Percentiles rank a stretch among this genome's conserved stretches.
Conservation (phyloP, 345 rosid genomes). For the Dovyalis caffra region DNA sequence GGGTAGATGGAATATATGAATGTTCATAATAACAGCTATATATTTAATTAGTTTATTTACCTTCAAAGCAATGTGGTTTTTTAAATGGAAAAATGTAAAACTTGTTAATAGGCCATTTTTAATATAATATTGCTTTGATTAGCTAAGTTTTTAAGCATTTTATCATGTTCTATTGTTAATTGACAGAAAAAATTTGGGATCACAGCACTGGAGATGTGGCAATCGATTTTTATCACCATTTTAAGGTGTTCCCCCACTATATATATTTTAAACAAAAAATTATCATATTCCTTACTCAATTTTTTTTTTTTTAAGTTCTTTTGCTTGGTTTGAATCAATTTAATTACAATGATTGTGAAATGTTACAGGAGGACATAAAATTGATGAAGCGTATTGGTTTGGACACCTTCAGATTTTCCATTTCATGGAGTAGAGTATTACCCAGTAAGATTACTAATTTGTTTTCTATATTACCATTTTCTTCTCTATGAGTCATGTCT, state of each 20-base stretch:
- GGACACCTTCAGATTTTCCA: constrained; percentile 24
- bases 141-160: neutral
- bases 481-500: too few species aligned
- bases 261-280: neutral
- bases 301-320: too few species aligned
- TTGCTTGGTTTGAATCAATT: too few species aligned
- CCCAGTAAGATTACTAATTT: neutral
- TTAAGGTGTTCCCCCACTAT: constrained; percentile 2
- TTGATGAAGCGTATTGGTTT: constrained; percentile 21
- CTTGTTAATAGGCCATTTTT: neutral
- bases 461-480: neutral
- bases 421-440: constrained; percentile 22
- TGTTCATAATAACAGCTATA: too few species aligned
- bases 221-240: constrained; percentile 21
- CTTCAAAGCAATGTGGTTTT: too few species aligned
- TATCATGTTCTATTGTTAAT: neutral
- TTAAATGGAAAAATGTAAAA: too few species aligned
- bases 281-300: neutral
- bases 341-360: too few species aligned
- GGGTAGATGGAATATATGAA: too few species aligned
- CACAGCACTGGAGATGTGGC: constrained; percentile 20
- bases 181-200: constrained; percentile 19
- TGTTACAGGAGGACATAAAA: constrained; percentile 21
- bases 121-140: neutral
- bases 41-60: too few species aligned